Percentiles rank a stretch among this genome's conserved stretches.
Evolutionary conservation across 108 stramenopile species (phyloP).

Genomic region (Fragilariopsis cylindrus): DNA sequence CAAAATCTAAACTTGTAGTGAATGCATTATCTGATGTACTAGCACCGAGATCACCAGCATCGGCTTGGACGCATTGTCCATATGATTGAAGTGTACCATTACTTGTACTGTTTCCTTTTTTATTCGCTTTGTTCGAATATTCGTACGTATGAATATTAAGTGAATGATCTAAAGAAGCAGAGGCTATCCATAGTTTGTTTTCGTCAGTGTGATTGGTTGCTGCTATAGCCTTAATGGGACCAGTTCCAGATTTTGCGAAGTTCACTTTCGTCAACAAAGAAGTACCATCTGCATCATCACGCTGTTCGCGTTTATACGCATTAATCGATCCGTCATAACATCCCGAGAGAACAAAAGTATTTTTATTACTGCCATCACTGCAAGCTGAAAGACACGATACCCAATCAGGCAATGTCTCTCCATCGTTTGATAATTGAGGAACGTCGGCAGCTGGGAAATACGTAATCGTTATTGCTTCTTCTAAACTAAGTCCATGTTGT

Average conservation of each 20-base stretch:
- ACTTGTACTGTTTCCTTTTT: slow-evolving; percentile 3
- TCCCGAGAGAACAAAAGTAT: slow-evolving; percentile 30
- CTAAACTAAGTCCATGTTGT: slow-evolving; percentile 63
- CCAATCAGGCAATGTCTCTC: slow-evolving; percentile 81
- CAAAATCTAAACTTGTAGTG: slow-evolving; percentile 51
- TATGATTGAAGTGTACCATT: slow-evolving; percentile 34
- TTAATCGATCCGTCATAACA: slow-evolving; percentile 75
- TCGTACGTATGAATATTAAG: slow-evolving; percentile 50
- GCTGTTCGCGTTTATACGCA: slow-evolving; percentile 13
- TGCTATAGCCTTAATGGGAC: slow-evolving; percentile 74
- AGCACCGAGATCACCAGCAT: slow-evolving; percentile 8
- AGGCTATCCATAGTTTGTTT: slow-evolving; percentile 45
- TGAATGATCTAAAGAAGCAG: slow-evolving; percentile 83
- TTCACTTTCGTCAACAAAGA: slow-evolving; percentile 12
- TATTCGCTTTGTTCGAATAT: neutral
- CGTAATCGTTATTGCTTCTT: slow-evolving; percentile 62
- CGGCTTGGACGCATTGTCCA: slow-evolving; percentile 39
- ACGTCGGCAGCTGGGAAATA: slow-evolving; percentile 73
- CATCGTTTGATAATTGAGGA: slow-evolving; percentile 54
- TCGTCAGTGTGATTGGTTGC: slow-evolving; percentile 16
- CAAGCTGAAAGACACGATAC: slow-evolving; percentile 48
- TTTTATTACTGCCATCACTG: slow-evolving; percentile 5
- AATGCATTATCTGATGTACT: slow-evolving; percentile 44
- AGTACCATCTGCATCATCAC: slow-evolving; percentile 1
- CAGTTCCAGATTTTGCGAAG: slow-evolving; percentile 29